Percentiles rank a stretch among this genome's conserved stretches.
phyloP scores from a whole-genome alignment of 495 filamentous ascomycete genomes.

The Hypomontagnella monticulosa region DNA sequence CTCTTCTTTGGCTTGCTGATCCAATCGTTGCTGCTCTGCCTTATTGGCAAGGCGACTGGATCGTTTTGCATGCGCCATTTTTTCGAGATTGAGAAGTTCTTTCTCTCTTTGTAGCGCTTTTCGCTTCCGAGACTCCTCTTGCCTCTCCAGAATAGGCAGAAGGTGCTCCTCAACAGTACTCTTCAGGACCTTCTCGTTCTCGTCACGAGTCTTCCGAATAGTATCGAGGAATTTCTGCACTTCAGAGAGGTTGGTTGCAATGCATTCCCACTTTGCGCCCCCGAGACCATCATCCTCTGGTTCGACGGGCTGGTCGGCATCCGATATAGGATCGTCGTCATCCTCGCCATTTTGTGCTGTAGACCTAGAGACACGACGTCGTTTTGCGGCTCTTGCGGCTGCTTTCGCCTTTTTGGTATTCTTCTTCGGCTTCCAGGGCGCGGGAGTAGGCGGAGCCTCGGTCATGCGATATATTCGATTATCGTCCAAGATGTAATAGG shows the following conservation, averaged over 20 bases:
- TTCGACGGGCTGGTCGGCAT: conserved; percentile 50
- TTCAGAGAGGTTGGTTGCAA: conserved; percentile 81
- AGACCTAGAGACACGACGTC: conserved; percentile 67
- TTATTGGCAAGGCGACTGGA: conserved; percentile 88
- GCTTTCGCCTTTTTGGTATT: conserved; percentile 79
- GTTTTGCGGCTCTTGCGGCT: conserved; percentile 74
- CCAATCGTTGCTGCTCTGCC: conserved; percentile 76
- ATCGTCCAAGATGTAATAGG: conserved; percentile 92
- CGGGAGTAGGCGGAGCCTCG: conserved; percentile 66
- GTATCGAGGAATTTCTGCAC: conserved; percentile 76
- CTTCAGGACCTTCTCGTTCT: conserved; percentile 81
- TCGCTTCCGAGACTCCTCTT: conserved; percentile 77
- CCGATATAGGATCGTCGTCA: conserved; percentile 60
- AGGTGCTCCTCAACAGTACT: conserved; percentile 76
- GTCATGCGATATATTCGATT: conserved; percentile 89
- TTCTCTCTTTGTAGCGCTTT: conserved; percentile 77
- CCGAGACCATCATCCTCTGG: conserved; percentile 70
- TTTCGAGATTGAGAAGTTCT: conserved; percentile 80
- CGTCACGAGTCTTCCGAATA: conserved; percentile 76
- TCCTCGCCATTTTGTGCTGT: conserved; percentile 49
- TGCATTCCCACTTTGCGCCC: conserved; percentile 87
- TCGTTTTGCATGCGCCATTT: conserved; percentile 90
- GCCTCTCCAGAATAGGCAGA: conserved; percentile 82
- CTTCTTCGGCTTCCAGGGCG: conserved; percentile 72
- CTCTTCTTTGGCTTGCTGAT: conserved; percentile 75